These are phyloP conservation scores for Geotrichum ghanense DNA, from an alignment of 805 yeast species.

Conservation along the genomic window DNA sequence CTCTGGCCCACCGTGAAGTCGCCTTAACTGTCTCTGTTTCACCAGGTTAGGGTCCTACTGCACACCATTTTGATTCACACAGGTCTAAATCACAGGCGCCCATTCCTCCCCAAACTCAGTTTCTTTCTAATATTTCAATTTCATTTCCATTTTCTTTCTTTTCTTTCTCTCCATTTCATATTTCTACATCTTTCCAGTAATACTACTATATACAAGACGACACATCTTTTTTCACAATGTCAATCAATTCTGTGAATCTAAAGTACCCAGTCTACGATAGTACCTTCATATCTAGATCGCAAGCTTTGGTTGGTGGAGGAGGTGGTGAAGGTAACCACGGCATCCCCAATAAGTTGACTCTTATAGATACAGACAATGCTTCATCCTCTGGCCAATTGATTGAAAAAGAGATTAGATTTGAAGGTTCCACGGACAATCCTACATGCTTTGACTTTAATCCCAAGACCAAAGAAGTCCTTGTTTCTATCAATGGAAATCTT, in stretches of 20 bases:
- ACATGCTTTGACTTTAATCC: not conserved
- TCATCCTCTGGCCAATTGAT: not conserved
- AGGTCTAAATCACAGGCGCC: too few relatives aligned
- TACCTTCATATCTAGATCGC: not conserved
- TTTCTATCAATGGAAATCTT: not conserved
- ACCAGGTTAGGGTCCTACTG: too few relatives aligned
- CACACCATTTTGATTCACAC: too few relatives aligned
- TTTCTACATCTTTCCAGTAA: not conserved
- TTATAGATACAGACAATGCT: not conserved
- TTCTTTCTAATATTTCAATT: too few relatives aligned
- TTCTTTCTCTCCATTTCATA: not conserved
- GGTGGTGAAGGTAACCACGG: slow-evolving; percentile 1
- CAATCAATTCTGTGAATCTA: not conserved
- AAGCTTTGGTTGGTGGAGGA: not conserved
- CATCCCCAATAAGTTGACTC: not conserved
- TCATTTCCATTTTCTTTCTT: not conserved
- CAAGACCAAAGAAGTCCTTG: not conserved
- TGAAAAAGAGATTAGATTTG: not conserved
- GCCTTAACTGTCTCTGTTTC: too few relatives aligned
- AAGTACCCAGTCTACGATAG: not conserved
- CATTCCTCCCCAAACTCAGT: too few relatives aligned
- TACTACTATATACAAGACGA: too few relatives aligned
- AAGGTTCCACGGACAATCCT: not conserved
- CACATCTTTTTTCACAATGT: too few relatives aligned
- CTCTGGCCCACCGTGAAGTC: too few relatives aligned